Evolutionary conservation across 148 eudicot species (phyloP).

Genomic region (Selenicereus undatus): DNA sequence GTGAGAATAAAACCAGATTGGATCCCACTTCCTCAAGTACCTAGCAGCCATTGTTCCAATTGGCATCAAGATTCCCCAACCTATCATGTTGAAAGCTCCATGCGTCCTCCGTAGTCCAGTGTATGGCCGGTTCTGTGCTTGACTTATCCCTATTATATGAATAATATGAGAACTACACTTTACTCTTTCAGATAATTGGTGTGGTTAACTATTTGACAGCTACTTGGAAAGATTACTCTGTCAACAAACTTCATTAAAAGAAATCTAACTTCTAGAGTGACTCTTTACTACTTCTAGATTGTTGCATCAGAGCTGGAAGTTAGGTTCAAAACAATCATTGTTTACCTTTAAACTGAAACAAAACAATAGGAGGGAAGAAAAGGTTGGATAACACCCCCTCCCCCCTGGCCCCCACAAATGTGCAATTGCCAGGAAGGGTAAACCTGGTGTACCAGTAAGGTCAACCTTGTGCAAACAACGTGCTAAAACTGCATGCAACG

Average conservation of each 20-base stretch:
- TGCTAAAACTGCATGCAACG: too few relatives aligned
- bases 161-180: neutral
- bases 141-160: conserved; percentile 43
- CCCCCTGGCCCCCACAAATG: too few relatives aligned
- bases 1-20: conserved; percentile 84
- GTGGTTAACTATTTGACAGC: neutral
- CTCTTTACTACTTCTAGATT: neutral
- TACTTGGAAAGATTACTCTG: neutral
- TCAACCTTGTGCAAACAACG: too few relatives aligned
- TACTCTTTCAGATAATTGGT: neutral
- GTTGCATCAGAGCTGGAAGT: neutral
- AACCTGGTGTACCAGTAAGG: too few relatives aligned
- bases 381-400: neutral
- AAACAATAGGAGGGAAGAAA: neutral
- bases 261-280: neutral
- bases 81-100: conserved; percentile 68
- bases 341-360: neutral
- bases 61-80: conserved; percentile 79
- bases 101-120: conserved; percentile 49
- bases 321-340: neutral
- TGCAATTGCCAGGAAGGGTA: too few relatives aligned
- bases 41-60: conserved; percentile 77
- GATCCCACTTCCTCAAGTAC: conserved; percentile 60
- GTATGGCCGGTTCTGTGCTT: conserved; percentile 33
- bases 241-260: neutral